Evolutionary conservation across 257 asterid genomes (phyloP), one percentile per base, ranked within the genome.

Genomic region (Solanum rostratum): DNA sequence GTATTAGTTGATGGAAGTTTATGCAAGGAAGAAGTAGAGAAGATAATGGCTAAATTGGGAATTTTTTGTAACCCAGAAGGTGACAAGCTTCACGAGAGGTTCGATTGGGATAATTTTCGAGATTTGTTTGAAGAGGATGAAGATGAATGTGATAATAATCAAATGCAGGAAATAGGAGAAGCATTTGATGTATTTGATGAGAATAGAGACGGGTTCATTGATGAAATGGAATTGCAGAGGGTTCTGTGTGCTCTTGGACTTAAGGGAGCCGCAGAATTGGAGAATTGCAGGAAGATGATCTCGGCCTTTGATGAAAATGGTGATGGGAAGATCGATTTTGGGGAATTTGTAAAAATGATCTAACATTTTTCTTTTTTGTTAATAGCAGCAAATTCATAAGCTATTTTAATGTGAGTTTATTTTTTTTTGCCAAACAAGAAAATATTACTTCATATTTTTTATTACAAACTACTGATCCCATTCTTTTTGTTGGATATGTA

Each of bases 131-230:
- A 71, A 53, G 85, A 71, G 18, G 39, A 79, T 15, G 74, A 66
- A 39, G 7, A 33, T 10, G 69, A 60, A 60, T 20, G n/a, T 37
- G n/a, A 63, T 63, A 3, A 33, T 68, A 37, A 33, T 55, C 33
- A 43, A 27, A 27, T 86, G 85, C 83, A 69, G 54, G 87, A 87
- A 37, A 66, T 84, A 22, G 62, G 68, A 18, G 87, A 80, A 59
- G 85, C 84, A 24, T 87, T 87, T 41, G 66, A 80, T 60, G 87
- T 87, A 65, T 84, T 84, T 70, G 89, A 87, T 60, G 83, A 81
- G 65, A 87, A 87, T 41, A 87, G 33, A 27, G 89, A 87, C 71
- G 89, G 89, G 9, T 87, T 87, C 66, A 87, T 87, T 57, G 89
- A 87, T 10, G 83, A 86, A 24, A 33, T 8, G 7, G 87, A 84